phyloP scores from a whole-genome alignment of 495 filamentous ascomycete genomes.

The Aspergillus diversus region DNA sequence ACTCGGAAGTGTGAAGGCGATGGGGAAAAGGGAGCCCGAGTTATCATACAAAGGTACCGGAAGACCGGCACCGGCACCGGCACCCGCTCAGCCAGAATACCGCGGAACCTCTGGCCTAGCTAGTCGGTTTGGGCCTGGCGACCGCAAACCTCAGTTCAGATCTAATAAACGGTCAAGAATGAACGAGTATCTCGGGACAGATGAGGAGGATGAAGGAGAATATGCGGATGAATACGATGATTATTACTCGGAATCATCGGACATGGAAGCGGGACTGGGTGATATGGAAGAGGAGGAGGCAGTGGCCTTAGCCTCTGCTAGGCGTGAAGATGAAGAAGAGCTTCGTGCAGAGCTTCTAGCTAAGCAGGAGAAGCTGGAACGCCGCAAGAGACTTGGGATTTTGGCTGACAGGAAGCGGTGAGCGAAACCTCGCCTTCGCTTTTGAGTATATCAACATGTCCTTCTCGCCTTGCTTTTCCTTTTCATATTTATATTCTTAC shows the following conservation, averaged over 20 bases:
- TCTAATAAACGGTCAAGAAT: slow-evolving; percentile 35
- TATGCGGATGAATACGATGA: slow-evolving; percentile 54
- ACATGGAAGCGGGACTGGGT: slow-evolving; percentile 67
- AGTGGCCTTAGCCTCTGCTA: slow-evolving; percentile 50
- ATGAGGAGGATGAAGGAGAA: slow-evolving; percentile 52
- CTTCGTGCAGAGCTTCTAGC: slow-evolving; percentile 54
- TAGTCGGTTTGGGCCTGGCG: slow-evolving; percentile 28
- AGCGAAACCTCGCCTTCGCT: slow-evolving; percentile 10
- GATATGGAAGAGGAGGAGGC: slow-evolving; percentile 64
- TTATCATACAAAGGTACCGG: slow-evolving; percentile 58
- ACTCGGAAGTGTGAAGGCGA: slow-evolving; percentile 21
- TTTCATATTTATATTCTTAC: neutral
- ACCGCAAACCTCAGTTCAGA: slow-evolving; percentile 39
- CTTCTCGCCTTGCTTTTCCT: slow-evolving; percentile 5
- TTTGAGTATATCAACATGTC: neutral
- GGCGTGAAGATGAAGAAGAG: slow-evolving; percentile 63
- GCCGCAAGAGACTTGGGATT: slow-evolving; percentile 52
- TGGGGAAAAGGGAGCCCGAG: slow-evolving; percentile 35
- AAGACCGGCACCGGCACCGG: slow-evolving; percentile 37
- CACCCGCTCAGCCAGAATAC: slow-evolving; percentile 47
- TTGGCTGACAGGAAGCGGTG: slow-evolving; percentile 47
- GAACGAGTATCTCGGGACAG: slow-evolving; percentile 53
- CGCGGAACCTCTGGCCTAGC: slow-evolving; percentile 57
- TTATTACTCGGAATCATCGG: slow-evolving; percentile 61
- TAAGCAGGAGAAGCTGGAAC: slow-evolving; percentile 60